These are phyloP conservation scores for Metarhizium guizhouense DNA, from an alignment of 2,329 filamentous ascomycete species.

Conservation along the genomic window DNA sequence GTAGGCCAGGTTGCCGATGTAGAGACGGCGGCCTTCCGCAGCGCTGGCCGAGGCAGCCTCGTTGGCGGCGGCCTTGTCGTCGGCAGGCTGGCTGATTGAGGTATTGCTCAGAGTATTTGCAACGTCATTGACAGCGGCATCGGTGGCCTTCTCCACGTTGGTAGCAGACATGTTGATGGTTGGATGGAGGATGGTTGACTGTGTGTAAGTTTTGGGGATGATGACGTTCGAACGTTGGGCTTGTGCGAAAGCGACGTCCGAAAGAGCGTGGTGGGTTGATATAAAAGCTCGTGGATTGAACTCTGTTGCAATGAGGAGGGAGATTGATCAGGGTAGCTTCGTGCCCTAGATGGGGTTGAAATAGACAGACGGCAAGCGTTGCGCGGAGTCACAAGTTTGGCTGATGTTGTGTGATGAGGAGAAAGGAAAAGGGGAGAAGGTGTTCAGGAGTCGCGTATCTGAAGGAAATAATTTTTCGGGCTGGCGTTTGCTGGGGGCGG, in stretches of 20 bases:
- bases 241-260: constrained; percentile 34
- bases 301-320: constrained; percentile 62
- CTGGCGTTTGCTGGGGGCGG: constrained; percentile 6
- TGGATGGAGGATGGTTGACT: constrained; percentile 36
- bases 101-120: constrained; percentile 66
- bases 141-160: constrained; percentile 53
- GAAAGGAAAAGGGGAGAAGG: constrained; percentile 20
- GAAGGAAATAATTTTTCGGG: constrained; percentile 31
- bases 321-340: constrained; percentile 67
- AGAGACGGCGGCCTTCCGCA: constrained; percentile 96
- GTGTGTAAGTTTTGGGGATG: constrained; percentile 27
- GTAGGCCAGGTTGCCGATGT: constrained; percentile 99
- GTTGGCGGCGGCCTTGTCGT: constrained; percentile 57
- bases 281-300: constrained; percentile 40
- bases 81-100: constrained; percentile 46
- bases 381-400: constrained; percentile 37
- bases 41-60: constrained; percentile 94
- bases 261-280: constrained; percentile 19
- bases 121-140: constrained; percentile 66
- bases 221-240: constrained; percentile 32
- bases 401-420: constrained; percentile 34
- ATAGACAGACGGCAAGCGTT: constrained; percentile 38
- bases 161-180: constrained; percentile 71
- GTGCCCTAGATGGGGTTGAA: constrained; percentile 65
- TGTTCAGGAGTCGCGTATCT: constrained; percentile 22